Evolutionary conservation across 1,284 basidiomycete genomes (phyloP).

Genomic region (Leccinum huronense): DNA sequence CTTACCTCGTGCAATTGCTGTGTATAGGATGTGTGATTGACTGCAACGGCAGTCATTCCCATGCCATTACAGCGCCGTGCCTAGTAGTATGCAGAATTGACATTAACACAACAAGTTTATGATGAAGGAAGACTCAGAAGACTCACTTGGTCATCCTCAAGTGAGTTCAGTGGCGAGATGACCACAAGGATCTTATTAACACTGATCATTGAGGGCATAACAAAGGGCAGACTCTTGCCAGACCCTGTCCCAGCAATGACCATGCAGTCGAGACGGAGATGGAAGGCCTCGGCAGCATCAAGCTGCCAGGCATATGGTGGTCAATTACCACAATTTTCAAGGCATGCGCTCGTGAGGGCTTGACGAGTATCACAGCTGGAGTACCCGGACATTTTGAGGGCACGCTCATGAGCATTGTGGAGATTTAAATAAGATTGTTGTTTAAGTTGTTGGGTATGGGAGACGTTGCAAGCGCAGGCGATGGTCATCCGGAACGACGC

Average conservation of each 20-base stretch:
- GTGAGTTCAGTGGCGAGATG: conserved; percentile 13
- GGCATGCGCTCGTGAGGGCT: background rate
- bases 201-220: conserved; percentile 13
- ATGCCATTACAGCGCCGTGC: background rate
- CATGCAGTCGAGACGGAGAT: conserved; percentile 13
- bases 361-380: background rate
- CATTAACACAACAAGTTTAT: too few relatives aligned
- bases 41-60: conserved; percentile 3
- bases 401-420: background rate
- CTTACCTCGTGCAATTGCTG: background rate
- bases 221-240: conserved; percentile 12
- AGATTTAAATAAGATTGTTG: background rate
- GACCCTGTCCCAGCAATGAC: conserved; percentile 8
- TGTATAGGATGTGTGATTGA: conserved; percentile 9
- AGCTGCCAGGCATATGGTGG: conserved; percentile 14
- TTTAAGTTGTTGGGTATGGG: background rate
- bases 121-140: too few relatives aligned
- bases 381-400: background rate
- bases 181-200: conserved; percentile 6
- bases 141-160: background rate
- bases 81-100: too few relatives aligned
- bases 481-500: too few relatives aligned
- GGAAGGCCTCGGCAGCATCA: conserved; percentile 14
- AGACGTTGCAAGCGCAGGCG: too few relatives aligned
- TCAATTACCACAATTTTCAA: background rate